Percentiles rank a stretch among this genome's conserved stretches.
Evolutionary conservation across 2,329 filamentous ascomycete genomes (phyloP).

Genomic region (Xylariaceae sp.): DNA sequence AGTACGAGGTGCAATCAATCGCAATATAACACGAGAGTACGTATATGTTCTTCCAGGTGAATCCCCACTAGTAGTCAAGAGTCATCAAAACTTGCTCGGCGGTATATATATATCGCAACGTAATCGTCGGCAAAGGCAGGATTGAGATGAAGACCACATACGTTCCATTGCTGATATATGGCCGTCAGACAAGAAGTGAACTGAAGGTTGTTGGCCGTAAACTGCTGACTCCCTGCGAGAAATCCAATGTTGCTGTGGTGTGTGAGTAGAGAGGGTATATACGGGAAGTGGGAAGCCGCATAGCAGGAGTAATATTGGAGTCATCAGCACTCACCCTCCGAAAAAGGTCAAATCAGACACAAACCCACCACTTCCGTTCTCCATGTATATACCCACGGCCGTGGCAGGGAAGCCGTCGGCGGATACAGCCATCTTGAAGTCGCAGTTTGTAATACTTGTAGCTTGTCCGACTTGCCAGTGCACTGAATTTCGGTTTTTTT

Average conservation of each 20-base stretch:
- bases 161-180: slow-evolving; percentile 52
- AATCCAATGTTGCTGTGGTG: slow-evolving; percentile 51
- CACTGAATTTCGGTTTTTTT: too few relatives aligned
- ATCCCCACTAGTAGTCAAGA: too few relatives aligned
- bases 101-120: too few relatives aligned
- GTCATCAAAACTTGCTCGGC: too few relatives aligned
- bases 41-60: slow-evolving; percentile 15
- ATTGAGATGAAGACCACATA: too few relatives aligned
- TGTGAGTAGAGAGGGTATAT: too few relatives aligned
- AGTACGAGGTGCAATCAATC: too few relatives aligned
- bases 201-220: slow-evolving; percentile 51
- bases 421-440: slow-evolving; percentile 46
- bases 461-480: slow-evolving; percentile 59
- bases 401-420: slow-evolving; percentile 27
- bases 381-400: slow-evolving; percentile 55
- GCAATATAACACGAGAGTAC: too few relatives aligned
- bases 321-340: too few relatives aligned
- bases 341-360: slow-evolving; percentile 53
- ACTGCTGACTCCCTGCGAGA: slow-evolving; percentile 44
- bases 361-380: slow-evolving; percentile 55
- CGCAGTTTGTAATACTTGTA: slow-evolving; percentile 53
- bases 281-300: too few relatives aligned
- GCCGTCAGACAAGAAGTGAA: slow-evolving; percentile 48
- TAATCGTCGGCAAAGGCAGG: too few relatives aligned
- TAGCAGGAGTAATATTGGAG: too few relatives aligned